Evolutionary conservation across 2,329 filamentous ascomycete species (phyloP), one percentile per base, ranked within the genome.

Genomic region (Geoglossum cookeanum): DNA sequence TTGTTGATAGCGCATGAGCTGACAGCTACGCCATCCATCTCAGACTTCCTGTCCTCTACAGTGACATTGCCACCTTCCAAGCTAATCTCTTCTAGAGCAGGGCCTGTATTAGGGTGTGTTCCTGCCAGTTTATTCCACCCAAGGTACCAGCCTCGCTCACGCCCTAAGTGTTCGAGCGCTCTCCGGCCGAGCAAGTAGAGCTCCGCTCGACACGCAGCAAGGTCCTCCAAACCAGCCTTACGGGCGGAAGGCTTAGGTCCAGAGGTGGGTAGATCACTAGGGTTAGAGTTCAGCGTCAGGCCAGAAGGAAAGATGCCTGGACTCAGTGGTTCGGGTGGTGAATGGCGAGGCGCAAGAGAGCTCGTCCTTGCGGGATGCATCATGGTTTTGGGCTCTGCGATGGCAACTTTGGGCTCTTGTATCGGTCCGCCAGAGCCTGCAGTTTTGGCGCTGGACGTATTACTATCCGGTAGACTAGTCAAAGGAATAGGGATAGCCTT

Each of bases 171-270:
- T 63, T 91, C 84, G 0, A 97, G 73, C 4, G 92, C 78, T 60
- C 86, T 87, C 57, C 91, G 78, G 7, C 88, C 90, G 45, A 95
- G 72, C 58, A 87, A 73, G 60, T 88, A 84, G 1, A 97, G 75
- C 64, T 95, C 88, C 4, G 87, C 91, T 64, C 91, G 78, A 59
- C 82, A 81, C 49, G 87, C 86, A 39, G 90, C 87, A 29, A 97
- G 74, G 57, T 94, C 85, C 65, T 94, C 85, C 0, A 90, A 72
- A 0, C 91, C 89, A 13, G 72, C 72, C 22, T 37, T 53, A 2
- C 30, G 37, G 30, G 13, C 49, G 2, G 4, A 1, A 13, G 49
- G 15, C 65, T 64, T 53, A 60, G 57, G 3, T 73, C 71, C 2
- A 72, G 62, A 1, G 9, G 30, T 30, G 2, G 49, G 15, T 37